A percentile compares a stretch with the other conserved stretches of the same genome.
Evolutionary conservation across 1,284 basidiomycete genomes (phyloP).

Genomic region (Irpex sp.): DNA sequence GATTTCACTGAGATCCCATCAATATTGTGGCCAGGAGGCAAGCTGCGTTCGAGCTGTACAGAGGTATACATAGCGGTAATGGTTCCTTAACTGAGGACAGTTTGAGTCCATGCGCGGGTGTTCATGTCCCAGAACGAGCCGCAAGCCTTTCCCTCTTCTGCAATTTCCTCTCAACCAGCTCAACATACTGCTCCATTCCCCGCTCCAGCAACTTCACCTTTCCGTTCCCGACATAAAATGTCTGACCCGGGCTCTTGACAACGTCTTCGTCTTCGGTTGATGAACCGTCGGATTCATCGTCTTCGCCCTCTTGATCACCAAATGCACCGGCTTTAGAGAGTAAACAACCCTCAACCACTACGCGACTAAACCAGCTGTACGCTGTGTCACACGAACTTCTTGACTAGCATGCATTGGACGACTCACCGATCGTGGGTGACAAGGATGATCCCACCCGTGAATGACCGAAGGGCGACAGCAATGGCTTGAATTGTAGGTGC

Average conservation of each 20-base stretch:
- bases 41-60: no score
- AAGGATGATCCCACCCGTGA: slow-evolving; percentile 56
- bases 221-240: slow-evolving; percentile 39
- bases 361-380: slow-evolving; percentile 29
- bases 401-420: not conserved
- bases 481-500: slow-evolving; percentile 61
- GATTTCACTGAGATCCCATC: not conserved
- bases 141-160: slow-evolving; percentile 2
- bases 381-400: not conserved
- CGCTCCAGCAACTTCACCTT: slow-evolving; percentile 35
- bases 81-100: no score
- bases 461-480: slow-evolving; percentile 49
- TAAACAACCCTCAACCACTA: slow-evolving; percentile 34
- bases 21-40: not conserved
- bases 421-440: slow-evolving; percentile 62
- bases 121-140: not conserved
- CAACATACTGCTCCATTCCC: slow-evolving; percentile 31
- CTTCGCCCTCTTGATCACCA: slow-evolving; percentile 16
- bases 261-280: slow-evolving; percentile 24
- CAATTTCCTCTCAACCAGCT: slow-evolving; percentile 9
- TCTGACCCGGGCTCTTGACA: slow-evolving; percentile 33
- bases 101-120: not conserved
- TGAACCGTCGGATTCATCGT: slow-evolving; percentile 14
- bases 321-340: slow-evolving; percentile 10
- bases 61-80: no score